Conservation (phyloP, 1,284 basidiomycete genomes). For the Meripilus lineatus region DNA sequence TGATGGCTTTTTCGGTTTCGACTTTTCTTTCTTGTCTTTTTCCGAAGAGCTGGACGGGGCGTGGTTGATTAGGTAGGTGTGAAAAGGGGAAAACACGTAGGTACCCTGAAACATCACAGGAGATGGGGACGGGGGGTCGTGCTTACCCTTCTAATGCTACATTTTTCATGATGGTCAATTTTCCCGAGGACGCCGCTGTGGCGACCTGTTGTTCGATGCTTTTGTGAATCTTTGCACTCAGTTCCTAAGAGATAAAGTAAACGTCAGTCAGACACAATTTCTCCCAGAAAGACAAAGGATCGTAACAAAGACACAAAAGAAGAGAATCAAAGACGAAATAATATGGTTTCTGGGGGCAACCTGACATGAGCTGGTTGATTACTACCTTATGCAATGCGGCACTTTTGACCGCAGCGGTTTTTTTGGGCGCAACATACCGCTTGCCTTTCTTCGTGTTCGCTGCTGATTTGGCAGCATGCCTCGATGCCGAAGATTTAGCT, state of each 20-base stretch:
- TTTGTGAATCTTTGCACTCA: constrained; percentile 85
- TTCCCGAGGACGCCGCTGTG: constrained; percentile 77
- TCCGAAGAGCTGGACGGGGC: constrained; percentile 2
- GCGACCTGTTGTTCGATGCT: constrained; percentile 90
- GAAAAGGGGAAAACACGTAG: no score
- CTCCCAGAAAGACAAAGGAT: background rate
- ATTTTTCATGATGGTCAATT: constrained; percentile 86
- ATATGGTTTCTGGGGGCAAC: no score
- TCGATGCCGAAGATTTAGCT: constrained; percentile 41
- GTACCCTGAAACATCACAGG: no score
- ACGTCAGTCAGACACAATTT: background rate
- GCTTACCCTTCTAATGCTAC: constrained; percentile 46
- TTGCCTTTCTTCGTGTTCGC: constrained; percentile 70
- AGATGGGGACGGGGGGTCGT: constrained; percentile 25
- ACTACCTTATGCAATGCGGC: constrained; percentile 64
- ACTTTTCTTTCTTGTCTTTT: constrained; percentile 12
- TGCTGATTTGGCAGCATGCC: constrained; percentile 58
- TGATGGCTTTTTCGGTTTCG: no score
- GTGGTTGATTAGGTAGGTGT: background rate
- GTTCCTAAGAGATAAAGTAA: constrained; percentile 42
- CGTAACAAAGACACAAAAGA: no score
- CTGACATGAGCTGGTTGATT: no score
- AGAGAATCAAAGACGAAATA: no score
- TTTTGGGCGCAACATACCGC: constrained; percentile 69
- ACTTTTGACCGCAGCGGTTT: constrained; percentile 59